Base-by-base conservation (phyloP, 139 green algal genomes). In the Chlorella sp. region DNA sequence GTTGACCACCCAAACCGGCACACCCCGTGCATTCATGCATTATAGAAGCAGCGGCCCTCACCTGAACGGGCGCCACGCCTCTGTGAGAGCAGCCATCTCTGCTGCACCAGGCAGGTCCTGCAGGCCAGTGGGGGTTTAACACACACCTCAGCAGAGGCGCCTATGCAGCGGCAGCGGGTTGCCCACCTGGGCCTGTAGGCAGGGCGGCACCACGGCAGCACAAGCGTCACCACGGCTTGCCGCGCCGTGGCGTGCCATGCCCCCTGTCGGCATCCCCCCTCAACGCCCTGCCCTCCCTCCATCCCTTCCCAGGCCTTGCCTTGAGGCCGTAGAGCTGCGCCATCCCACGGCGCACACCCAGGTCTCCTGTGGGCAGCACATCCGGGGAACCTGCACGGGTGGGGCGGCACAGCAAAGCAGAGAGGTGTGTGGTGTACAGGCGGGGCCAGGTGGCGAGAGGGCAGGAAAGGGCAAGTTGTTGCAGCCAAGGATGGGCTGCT, bases 331-430 rank as follows among this genome's bases (percentile, higher is more conserved):
- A 94, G 1, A 93, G 68, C 34, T 39, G 26, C 42, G 91, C 66
- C 69, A 95, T 91, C 32, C 94, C 95, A 61, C 94, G 93, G 3
- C 93, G 80, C 32, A 96, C 93, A 0, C 91, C 95, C 68, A 96
- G 87, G 87, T 96, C 95, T 2, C 94, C 92, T 15, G 94, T 84
- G 5, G 95, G 95, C 73, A 96, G 90, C 36, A 95, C 80, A 82
- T 96, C 92, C 7, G 93, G 91, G 69, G 87, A 83, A 34, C 94
- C 78, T 83, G 78, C 40, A 64, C 37, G 36, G 15, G 36, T 12
- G 37, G 19, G 34, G 76, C 15, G 16, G 22, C 18, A 32, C 14
- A 36, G 15, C 3, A 57, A 18, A 82, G 11, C 75, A 4, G 21
- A 18, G n/a, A 32, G 36, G 19, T 18, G 11, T 57, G 48, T 5